Evolutionary conservation across 148 eudicot genomes (phyloP), one percentile per base, ranked within the genome.

Genomic region (Amaranthus palmeri): DNA sequence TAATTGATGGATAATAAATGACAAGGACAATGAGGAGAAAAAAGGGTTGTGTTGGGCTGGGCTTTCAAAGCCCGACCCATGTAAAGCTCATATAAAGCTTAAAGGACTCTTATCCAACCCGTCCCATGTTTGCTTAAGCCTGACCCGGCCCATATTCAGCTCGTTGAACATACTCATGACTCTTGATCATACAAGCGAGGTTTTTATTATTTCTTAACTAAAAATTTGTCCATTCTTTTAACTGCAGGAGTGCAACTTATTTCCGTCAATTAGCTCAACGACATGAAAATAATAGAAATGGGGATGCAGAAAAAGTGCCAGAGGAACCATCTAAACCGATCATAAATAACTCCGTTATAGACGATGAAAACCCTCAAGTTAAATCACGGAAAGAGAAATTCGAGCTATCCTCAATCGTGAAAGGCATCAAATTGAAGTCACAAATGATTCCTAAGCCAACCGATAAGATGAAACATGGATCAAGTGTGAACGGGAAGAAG

Each of bases 401-500:
- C 11, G 91, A 91, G 81, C 36, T 93, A 50, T 82, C 97, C 54
- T 78, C 88, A 13, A 69, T 89, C 54, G 88, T 93, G 40, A 87
- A 76, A 72, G 91, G 97, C n/a, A 41, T 91, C 17, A 91, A 89
- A 72, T 87, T 86, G 97, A 93, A 89, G 84, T 79, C 97, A 8
- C 85, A 86, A 78, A 84, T 91, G 72, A 70, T 74, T 49, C 68
- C 83, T 65, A 25, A 71, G 68, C 82, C 83, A 36, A 45, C 60
- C 62, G 75, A 66, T 40, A 69, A 59, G 14, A 10, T 10, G 7
- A 72, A 65, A 10, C 75, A 54, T 53, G 78, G 72, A 61, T 13
- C 82, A 8, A 47, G 59, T 18, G 18, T 46, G 7, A 76, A 76
- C 55, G 70, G 58, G 47, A 80, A 75, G 73, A 80, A 80, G 73